Base-by-base conservation (phyloP, 352 stramenopile species). In the Pythium vanterpoolii region DNA sequence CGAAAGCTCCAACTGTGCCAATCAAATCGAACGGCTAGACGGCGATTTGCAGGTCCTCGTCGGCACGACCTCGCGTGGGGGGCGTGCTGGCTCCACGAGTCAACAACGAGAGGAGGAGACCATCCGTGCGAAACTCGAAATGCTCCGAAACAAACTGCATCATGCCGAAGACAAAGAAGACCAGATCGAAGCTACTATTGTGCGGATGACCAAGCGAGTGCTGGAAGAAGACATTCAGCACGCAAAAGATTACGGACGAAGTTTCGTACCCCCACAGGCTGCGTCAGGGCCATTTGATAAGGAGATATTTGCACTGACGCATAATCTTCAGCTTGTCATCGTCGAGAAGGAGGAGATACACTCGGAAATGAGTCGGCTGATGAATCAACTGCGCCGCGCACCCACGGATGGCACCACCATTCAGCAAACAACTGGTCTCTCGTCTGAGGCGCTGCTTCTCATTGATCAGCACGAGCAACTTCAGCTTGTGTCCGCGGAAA, bases 331-430 rank as follows among this genome's bases (percentile, higher is more conserved):
- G 62, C 69, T 78, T 18, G 80, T 86, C 48, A 89, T 89, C 21
- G 77, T 88, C 28, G 73, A 90, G 51, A 90, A 90, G 45, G 83
- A 89, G 34, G 83, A 93, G 26, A 76, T 89, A 42, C 69, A 86
- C 34, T 74, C 84, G 30, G 78, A 90, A 56, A 86, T 93, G 76
- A 83, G 69, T 38, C 70, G 73, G 14, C 53, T 87, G 2, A 83
- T 86, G 71, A 60, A 58, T 21, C 53, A 76, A 49, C 26, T 87
- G 24, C 64, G 61, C 8, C 23, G 21, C 9, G 36, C 16, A 8
- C 55, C 39, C 2, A 48, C 18, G 1, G 44, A 54, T n/a, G 47
- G n/a, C 2, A 34, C 7, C 11, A 40, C 23, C 3, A 11, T 18
- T 26, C 51, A 44, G 23, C 14, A 31, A 27, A n/a, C 39, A 1